phyloP scores from a whole-genome alignment of 495 filamentous ascomycete genomes.

The Pseudevernia furfuracea region DNA sequence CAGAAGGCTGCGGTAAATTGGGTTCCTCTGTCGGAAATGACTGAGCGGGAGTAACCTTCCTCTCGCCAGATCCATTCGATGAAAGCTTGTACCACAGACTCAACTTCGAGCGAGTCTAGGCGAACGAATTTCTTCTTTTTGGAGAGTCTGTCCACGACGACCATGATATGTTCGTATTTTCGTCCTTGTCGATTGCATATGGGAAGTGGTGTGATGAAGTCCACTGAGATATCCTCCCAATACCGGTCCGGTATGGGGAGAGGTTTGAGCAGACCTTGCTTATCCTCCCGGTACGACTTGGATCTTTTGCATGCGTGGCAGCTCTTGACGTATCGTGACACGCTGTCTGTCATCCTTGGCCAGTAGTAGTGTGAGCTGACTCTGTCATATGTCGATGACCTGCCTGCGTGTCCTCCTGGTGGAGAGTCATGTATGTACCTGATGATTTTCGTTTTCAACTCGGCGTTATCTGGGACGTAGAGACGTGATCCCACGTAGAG shows the following conservation, averaged over 20 bases:
- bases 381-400: not conserved
- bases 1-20: not conserved
- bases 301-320: slow-evolving; percentile 22
- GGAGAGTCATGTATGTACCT: not conserved
- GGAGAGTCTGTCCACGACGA: slow-evolving; percentile 19
- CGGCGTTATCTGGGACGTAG: not conserved
- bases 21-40: slow-evolving; percentile 2
- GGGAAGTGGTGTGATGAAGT: slow-evolving; percentile 3
- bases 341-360: not conserved
- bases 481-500: not conserved
- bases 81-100: slow-evolving; percentile 15
- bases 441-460: not conserved
- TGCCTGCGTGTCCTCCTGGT: not conserved
- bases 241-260: slow-evolving; percentile 7
- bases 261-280: slow-evolving; percentile 20
- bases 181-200: not conserved
- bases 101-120: slow-evolving; percentile 2
- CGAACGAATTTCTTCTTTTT: slow-evolving; percentile 2
- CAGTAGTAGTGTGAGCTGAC: not conserved
- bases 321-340: slow-evolving; percentile 13
- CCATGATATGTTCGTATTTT: not conserved
- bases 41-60: not conserved
- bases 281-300: slow-evolving; percentile 15
- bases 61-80: slow-evolving; percentile 14
- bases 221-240: slow-evolving; percentile 20